Evolutionary conservation across 495 filamentous ascomycete genomes (phyloP), one percentile per base, ranked within the genome.

Genomic region (Trichoderma parareesei): DNA sequence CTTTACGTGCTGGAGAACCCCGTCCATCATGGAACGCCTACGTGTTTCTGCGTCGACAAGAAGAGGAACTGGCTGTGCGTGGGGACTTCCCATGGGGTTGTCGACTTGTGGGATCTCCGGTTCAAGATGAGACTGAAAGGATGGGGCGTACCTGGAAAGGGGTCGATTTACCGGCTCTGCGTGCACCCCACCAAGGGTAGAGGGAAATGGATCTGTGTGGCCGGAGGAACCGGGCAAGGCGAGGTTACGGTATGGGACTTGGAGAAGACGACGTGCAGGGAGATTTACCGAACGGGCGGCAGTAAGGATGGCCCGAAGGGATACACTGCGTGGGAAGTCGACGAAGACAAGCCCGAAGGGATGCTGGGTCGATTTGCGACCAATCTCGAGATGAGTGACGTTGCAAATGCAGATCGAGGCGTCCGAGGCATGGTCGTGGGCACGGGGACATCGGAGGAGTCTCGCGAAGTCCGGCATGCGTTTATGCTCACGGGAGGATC

Each of bases 161-260:
- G 87, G 8, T 80, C 90, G 35, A 95, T 99, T 66, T 90, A 96
- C 65, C 83, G 91, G 9, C 77, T 98, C 4, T 77, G 84, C 62
- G 75, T 94, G 2, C 91, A 96, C 68, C 92, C 92, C 0, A 80
- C 83, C 37, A 90, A 89, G 71, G 88, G 88, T 4, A 81, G 88
- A 9, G 88, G 87, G 5, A 87, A 84, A 66, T 91, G 89, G 84
- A 86, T 97, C 2, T 92, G 89, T 69, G 88, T 97, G 9, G 87
- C 91, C 2, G 91, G 93, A 38, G 92, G 92, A 20, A 95, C 90
- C n/a, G 87, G 86, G 9, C 87, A 90, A 65, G 91, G 90, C n/a
- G 93, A 98, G 70, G 84, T 99, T 18, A 95, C 91, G 1, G 88
- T 95, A 2, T 99, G 94, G 94, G 95, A 99, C 74, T 79, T 97